phyloP scores from a whole-genome alignment of 2,329 filamentous ascomycete species.

The Talaromyces sp. region DNA sequence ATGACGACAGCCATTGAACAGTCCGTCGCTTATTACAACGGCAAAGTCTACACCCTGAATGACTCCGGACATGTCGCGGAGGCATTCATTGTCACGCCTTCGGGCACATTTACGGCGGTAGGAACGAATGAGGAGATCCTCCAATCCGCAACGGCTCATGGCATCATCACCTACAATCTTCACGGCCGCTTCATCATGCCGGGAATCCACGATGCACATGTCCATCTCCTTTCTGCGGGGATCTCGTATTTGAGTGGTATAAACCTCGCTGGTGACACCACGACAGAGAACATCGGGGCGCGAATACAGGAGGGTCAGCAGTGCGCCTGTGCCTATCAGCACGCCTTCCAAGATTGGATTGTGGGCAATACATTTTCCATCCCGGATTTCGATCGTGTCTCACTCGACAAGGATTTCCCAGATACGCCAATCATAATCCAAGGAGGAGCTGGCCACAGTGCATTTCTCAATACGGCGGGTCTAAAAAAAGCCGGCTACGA shows the following conservation, averaged over 20 bases:
- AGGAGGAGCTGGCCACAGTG: constrained; percentile 31
- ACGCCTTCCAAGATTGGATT: constrained; percentile 27
- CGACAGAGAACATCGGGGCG: constrained; percentile 25
- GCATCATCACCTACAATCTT: constrained; percentile 29
- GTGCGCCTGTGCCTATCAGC: constrained; percentile 30
- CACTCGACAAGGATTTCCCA: constrained; percentile 31
- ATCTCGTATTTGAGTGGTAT: constrained; percentile 30
- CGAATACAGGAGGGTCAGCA: constrained; percentile 27
- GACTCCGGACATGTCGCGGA: constrained; percentile 26
- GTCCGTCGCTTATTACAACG: constrained; percentile 24
- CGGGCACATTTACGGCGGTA: constrained; percentile 29
- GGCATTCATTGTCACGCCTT: constrained; percentile 32
- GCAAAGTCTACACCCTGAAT: constrained; percentile 30
- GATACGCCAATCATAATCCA: constrained; percentile 32
- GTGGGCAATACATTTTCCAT: constrained; percentile 27
- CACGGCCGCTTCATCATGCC: constrained; percentile 36
- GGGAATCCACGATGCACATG: constrained; percentile 40
- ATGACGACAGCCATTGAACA: background rate
- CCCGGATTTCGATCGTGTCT: constrained; percentile 24
- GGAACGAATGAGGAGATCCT: constrained; percentile 29
- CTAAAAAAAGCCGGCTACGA: constrained; percentile 30
- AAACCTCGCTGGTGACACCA: constrained; percentile 29
- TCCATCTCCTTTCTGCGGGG: constrained; percentile 33
- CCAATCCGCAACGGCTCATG: constrained; percentile 20
- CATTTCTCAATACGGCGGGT: constrained; percentile 31